Base-by-base conservation (phyloP, 768 basidiomycete species). In the Suillus paluster region DNA sequence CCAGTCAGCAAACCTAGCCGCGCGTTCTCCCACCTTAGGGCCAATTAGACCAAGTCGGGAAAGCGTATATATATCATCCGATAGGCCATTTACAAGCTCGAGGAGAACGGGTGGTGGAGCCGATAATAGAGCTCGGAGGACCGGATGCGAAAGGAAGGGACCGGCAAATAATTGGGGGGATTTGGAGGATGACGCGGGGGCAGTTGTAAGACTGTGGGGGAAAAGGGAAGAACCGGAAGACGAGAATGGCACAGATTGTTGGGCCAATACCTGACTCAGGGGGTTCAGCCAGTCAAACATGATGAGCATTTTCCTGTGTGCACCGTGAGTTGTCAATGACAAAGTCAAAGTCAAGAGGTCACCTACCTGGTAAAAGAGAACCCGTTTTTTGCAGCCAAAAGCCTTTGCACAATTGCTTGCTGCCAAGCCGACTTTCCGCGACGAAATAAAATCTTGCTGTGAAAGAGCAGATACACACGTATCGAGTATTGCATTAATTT, bases 401-500 rank as follows among this genome's bases (percentile, higher is more conserved):
- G 79, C 21, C 90, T 86, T 38, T 78, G 81, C 17, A 85, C 77
- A 15, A 94, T 68, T 57, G 81, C 84, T 5, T 75, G 70, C 65
- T 89, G 87, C 84, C 85, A 89, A 58, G 74, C 74, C 8, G 77
- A 71, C 27, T 64, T 65, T 64, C 68, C 44, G 60, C 78, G 79
- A 58, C 84, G 80, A 59, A 89, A 73, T 4, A 88, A 66, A 44
- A 87, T 52, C 4, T 84, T 80, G 57, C 77, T 75, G 70, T 95
- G 92, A 72, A 92, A 85, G 36, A 90, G 72, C 39, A 94, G 80
- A 72, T 88, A 91, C 56, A 93, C 76, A 52, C 86, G 85, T 64
- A 95, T 84, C 25, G 89, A 83, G 72, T 94, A 95, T 79, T 95
- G 93, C 60, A 95, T 86, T 59, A 94, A 69, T 93, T 95, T 95